Conservation (phyloP, 2,329 filamentous ascomycete genomes). For the Fusarium pseudoanthophilum region DNA sequence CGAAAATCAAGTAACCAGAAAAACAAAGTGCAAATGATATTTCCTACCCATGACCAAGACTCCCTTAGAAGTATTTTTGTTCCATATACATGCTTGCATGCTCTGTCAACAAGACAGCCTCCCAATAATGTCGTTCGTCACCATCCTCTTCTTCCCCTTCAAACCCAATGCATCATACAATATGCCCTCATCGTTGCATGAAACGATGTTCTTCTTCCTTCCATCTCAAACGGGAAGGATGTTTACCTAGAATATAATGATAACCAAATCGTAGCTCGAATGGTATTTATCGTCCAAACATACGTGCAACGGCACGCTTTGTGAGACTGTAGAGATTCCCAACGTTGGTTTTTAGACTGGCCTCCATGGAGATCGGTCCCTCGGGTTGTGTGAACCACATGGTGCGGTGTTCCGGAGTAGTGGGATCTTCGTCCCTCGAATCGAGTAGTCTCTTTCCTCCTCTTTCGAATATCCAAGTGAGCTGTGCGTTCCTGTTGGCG, state of each 20-base stretch:
- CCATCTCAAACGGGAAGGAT: not conserved
- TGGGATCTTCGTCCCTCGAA: conserved; percentile 12
- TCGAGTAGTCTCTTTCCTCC: conserved; percentile 35
- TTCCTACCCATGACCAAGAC: conserved; percentile 44
- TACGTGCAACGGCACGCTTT: conserved; percentile 30
- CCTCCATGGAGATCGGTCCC: conserved; percentile 16
- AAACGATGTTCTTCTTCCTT: not conserved
- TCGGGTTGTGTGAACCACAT: conserved; percentile 23
- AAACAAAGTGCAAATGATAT: conserved; percentile 42
- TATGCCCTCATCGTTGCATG: conserved; percentile 4
- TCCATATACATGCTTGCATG: conserved; percentile 43
- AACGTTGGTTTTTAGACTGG: conserved; percentile 20
- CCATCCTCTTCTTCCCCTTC: not conserved
- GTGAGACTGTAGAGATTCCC: conserved; percentile 23
- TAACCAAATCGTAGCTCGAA: not conserved
- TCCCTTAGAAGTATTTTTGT: conserved; percentile 39
- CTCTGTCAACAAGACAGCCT: conserved; percentile 34
- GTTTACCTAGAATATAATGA: conserved; percentile 16
- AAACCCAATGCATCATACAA: conserved; percentile 37
- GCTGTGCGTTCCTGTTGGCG: conserved; percentile 32
- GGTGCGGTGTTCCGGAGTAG: conserved; percentile 1
- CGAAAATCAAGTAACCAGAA: conserved; percentile 6
- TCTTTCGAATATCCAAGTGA: conserved; percentile 40
- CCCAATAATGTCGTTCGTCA: conserved; percentile 7
- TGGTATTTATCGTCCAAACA: conserved; percentile 26